Base-by-base conservation (phyloP, 495 filamentous ascomycete genomes). In the Talaromyces wortmannii region DNA sequence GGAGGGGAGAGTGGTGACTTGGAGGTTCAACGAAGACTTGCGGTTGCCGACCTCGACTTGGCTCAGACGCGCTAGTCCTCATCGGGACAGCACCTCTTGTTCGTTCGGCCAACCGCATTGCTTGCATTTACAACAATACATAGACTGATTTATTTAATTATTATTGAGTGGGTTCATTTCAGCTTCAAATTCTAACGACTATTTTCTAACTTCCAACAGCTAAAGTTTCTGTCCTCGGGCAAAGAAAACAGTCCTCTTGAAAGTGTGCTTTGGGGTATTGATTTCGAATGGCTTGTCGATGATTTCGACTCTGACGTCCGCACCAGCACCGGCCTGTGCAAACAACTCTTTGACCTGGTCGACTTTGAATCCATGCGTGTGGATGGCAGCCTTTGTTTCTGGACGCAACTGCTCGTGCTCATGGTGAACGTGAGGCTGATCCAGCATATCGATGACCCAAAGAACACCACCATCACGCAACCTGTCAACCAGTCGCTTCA, bases 381-480 rank as follows among this genome's bases (percentile, higher is more conserved):
- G 74, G 17, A 84, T 67, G 0, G 75, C 81, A 30, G 74, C 63
- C 12, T 67, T 57, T 13, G 71, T 71, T 4, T 71, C 63, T 52
- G 72, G 59, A 18, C 63, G 62, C 30, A 61, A 50, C 8, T 69
- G 59, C 18, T 64, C 58, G 42, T 68, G 61, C 7, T 61, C 62
- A 42, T 66, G 59, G 11, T 64, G 47, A 3, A 54, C 43, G 12
- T 74, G 63, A 0, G 65, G 72, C 56, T 78, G 72, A 3, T 71
- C 66, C 6, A 88, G 55, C 47, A 90, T 79, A 56, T 91, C 88
- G 36, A 85, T 68, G 55, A 90, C 76, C n/a, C 87, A 52, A 43
- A 85, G 69, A 3, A 83, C 81, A 30, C 86, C 88, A 23, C 81
- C 83, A 1, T 78, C 73, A 55, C 77, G 81, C 44, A 92, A 63